These are phyloP conservation scores for Harringtonia aguacate DNA, from an alignment of 2,329 filamentous ascomycete species.

Conservation along the genomic window DNA sequence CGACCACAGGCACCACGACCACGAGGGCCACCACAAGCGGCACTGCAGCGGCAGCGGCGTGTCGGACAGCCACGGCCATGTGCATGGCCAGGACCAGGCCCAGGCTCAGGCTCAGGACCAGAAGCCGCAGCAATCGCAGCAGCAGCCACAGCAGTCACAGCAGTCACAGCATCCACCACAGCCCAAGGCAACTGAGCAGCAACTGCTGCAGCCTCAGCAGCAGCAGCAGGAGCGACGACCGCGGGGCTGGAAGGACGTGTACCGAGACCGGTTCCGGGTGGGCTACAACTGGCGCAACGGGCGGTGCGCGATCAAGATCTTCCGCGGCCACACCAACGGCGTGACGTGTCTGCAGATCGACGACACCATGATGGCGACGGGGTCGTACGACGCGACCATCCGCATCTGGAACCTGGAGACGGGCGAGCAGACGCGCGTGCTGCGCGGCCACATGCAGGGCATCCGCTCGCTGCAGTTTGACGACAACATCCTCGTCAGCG, in stretches of 20 bases:
- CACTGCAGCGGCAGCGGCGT: background rate
- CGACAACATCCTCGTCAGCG: conserved; percentile 81
- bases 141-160: background rate
- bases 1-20: background rate
- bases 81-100: no score
- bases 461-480: conserved; percentile 90
- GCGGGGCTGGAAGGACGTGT: conserved; percentile 92
- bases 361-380: conserved; percentile 78
- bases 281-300: conserved; percentile 98
- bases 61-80: no score
- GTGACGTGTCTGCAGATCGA: conserved; percentile 62
- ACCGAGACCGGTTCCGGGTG: conserved; percentile 86
- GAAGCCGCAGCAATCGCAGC: no score
- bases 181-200: no score
- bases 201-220: no score
- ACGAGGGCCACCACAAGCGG: background rate
- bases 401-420: conserved; percentile 95
- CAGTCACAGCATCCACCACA: background rate
- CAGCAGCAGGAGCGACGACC: conserved; percentile 31
- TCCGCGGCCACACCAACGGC: conserved; percentile 80
- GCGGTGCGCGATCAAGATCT: conserved; percentile 70
- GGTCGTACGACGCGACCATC: conserved; percentile 89
- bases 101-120: no score
- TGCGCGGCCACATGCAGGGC: conserved; percentile 70
- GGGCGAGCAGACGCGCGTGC: conserved; percentile 73